Conservation (phyloP, 257 asterid species). For the Jasminum sambac region DNA sequence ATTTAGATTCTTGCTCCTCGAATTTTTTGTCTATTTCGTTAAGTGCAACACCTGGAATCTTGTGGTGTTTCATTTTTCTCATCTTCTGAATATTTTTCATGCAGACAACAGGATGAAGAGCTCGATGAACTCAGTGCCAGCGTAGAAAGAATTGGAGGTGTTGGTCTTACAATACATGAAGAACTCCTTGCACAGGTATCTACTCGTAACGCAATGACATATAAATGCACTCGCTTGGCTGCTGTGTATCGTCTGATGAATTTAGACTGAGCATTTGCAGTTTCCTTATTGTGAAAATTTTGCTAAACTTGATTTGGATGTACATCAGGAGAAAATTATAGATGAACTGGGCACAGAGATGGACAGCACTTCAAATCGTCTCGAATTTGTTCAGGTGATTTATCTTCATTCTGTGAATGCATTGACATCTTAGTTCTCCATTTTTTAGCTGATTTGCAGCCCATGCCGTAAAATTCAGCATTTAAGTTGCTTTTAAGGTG, state of each 20-base stretch:
- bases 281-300: background rate
- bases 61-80: slow-evolving; percentile 3
- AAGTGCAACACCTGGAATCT: slow-evolving; percentile 17
- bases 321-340: slow-evolving; percentile 74
- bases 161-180: slow-evolving; percentile 96
- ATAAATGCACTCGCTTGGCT: background rate
- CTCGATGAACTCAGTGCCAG: slow-evolving; percentile 88
- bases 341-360: slow-evolving; percentile 86
- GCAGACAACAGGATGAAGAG: slow-evolving; percentile 80
- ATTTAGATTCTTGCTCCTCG: background rate
- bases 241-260: slow-evolving; percentile 1
- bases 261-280: background rate
- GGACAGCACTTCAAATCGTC: slow-evolving; percentile 95
- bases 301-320: slow-evolving; percentile 6
- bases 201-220: background rate
- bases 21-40: background rate
- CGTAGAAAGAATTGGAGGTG: slow-evolving; percentile 87
- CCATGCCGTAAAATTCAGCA: background rate
- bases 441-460: background rate
- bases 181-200: slow-evolving; percentile 91
- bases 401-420: background rate
- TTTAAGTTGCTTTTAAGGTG: background rate
- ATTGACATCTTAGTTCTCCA: background rate
- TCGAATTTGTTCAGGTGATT: slow-evolving; percentile 93
- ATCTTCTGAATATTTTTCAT: slow-evolving; percentile 17